Evolutionary conservation across 202 grass and related monocot species (phyloP), one percentile per base, ranked within the genome.

Genomic region (Dendrocalamus latiflorus): DNA sequence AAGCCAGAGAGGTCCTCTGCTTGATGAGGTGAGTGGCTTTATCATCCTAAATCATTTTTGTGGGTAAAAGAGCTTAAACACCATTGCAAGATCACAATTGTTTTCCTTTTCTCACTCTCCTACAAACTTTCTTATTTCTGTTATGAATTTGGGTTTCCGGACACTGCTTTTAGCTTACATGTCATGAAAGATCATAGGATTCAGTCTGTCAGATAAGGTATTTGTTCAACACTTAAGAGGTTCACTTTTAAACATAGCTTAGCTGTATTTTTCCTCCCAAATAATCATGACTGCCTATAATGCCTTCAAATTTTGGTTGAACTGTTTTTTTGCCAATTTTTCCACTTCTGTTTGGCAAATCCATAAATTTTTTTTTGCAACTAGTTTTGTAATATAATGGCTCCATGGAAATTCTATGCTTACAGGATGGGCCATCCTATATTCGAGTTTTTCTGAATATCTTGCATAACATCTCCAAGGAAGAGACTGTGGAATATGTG

Each of bases 401-500:
- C 68, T 83, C 15, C n/a, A 17, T 83, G 15, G 22, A 75, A 34
- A 42, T 49, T 50, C 21, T 89, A 70, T 45, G 57, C 44, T 74
- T 80, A 75, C 81, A 98, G 95, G 95, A 93, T 88, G 95, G 93
- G 16, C 86, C 95, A 44, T 88, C 90, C 6, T 98, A 98, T 65
- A 18, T 98, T 72, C 78, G 70, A 57, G 70, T 95, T 73, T 98
- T 98, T 41, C 54, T 94, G 77, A 93, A 95, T 88, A 93, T 95
- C 72, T 60, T 98, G 57, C 69, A 78, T 74, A 90, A 82, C 38
- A 90, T 98, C 78, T 92, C 87, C 6, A 98, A 98, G 83, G 96
- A 98, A 90, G 96, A 98, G 28, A 95, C 96, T 54, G 87, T 95
- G 34, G 93, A 95, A 78, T 98, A 98, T 73, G 93, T 92, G 74